Base-by-base conservation (phyloP, 495 filamentous ascomycete species). In the Aspergillus sclerotioniger region DNA sequence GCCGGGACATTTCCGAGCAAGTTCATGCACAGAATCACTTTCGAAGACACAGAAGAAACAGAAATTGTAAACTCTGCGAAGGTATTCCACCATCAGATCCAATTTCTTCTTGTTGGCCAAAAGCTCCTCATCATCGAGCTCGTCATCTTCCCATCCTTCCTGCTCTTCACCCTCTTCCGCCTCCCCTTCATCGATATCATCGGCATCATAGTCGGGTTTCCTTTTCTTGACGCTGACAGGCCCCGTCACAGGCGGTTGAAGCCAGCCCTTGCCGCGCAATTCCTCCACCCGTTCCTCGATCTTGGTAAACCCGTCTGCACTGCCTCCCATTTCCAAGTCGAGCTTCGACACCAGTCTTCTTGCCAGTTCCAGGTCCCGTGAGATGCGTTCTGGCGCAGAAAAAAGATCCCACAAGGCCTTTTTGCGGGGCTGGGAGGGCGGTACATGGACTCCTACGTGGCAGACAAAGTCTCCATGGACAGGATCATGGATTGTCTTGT, bases 21-120 rank as follows among this genome's bases (percentile, higher is more conserved):
- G 79, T 70, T 98, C 94, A 66, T 98, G 95, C 37, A 98, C 86
- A 0, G 93, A 97, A 70, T 98, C 94, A 70, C 90, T 92, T 71
- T 97, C 95, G 66, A 97, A 97, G 25, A 98, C 94, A 72, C 94
- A 98, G 78, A 97, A 98, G 78, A 98, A 96, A 78, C 94, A 98
- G 76, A 98, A 97, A 70, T 93, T 96, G 83, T 92, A 94, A 52
- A 97, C 93, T 13, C 94, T 86, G 35, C 94, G 91, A 51, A 98
- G 82, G 69, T 98, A 98, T 71, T 98, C 94, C 35, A 99, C 93
- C 71, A 94, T 81, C 51, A 99, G 76, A 71, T 99, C 94, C 37
- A 99, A 82, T 64, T 90, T 92, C 82, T 99, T 99, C 76, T 97
- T 97, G 78, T 93, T 91, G 19, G 86, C 82, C 33, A 96, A 67